Conservation (phyloP, 305 asterid species). For the Fraxinus greggii region DNA sequence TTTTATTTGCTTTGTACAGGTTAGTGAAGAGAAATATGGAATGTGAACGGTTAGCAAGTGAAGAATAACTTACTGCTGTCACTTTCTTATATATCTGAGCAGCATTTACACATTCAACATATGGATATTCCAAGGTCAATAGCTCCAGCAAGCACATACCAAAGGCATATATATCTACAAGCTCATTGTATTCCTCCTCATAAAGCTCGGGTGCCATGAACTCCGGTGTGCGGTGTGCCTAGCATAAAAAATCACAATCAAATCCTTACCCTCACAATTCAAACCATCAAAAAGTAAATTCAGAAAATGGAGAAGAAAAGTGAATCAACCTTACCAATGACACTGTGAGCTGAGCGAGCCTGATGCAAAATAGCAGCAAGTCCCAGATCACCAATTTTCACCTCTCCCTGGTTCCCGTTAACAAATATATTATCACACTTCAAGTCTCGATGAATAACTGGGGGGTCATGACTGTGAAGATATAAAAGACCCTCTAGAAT, state of each 20-base stretch:
- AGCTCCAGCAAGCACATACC: constrained; percentile 88
- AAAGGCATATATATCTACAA: constrained; percentile 80
- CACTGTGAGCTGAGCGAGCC: constrained; percentile 80
- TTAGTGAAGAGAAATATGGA: neutral
- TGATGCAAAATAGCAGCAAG: constrained; percentile 69
- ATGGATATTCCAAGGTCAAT: constrained; percentile 80
- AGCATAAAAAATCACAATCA: constrained; percentile 17
- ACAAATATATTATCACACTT: constrained; percentile 93
- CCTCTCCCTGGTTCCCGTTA: constrained; percentile 98
- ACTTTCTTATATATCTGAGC: constrained; percentile 87
- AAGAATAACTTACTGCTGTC: constrained; percentile 52
- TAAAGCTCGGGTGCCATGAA: constrained; percentile 84
- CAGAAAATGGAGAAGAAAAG: neutral
- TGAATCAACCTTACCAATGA: constrained; percentile 54
- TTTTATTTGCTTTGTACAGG: neutral
- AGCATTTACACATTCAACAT: constrained; percentile 69
- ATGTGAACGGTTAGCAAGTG: constrained; percentile 3
- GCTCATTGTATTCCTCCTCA: constrained; percentile 80
- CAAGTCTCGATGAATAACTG: constrained; percentile 94
- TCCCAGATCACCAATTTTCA: constrained; percentile 85
- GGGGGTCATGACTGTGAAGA: constrained; percentile 94
- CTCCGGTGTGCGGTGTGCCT: constrained; percentile 83
- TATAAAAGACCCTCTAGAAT: constrained; percentile 88
- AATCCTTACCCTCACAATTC: neutral
- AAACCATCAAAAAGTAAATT: neutral